Conservation (phyloP, 495 filamentous ascomycete species). For the Penicillium riverlandense region DNA sequence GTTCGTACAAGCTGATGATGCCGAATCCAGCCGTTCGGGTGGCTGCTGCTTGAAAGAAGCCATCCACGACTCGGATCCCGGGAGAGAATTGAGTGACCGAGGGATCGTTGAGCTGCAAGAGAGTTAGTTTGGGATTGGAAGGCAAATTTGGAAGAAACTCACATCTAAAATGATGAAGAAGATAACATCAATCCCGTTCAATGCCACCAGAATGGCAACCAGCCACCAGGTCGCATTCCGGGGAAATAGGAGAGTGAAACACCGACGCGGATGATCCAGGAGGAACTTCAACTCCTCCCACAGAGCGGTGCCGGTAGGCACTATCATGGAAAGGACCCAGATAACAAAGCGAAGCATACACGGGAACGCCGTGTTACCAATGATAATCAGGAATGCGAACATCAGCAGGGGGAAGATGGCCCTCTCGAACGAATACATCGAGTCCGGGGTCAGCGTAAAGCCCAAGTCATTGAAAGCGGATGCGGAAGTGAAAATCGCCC, state of each 20-base stretch:
- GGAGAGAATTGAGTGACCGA: conserved; percentile 54
- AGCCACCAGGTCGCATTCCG: conserved; percentile 92
- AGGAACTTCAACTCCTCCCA: conserved; percentile 89
- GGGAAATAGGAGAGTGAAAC: conserved; percentile 90
- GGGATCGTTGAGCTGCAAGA: conserved; percentile 54
- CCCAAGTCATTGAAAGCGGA: conserved; percentile 88
- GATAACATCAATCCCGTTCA: conserved; percentile 79
- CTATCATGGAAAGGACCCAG: conserved; percentile 59
- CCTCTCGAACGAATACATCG: conserved; percentile 78
- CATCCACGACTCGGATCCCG: conserved; percentile 70
- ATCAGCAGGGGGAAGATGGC: conserved; percentile 69
- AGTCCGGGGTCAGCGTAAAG: conserved; percentile 83
- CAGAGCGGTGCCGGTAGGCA: conserved; percentile 52
- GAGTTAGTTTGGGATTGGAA: conserved; percentile 9
- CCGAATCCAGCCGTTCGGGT: conserved; percentile 86
- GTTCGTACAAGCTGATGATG: conserved; percentile 62
- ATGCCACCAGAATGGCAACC: conserved; percentile 70
- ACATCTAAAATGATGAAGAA: conserved; percentile 89
- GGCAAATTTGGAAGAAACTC: conserved; percentile 22
- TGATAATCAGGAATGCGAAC: conserved; percentile 74
- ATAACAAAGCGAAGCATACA: conserved; percentile 88
- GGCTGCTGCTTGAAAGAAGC: conserved; percentile 78
- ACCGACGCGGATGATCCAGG: conserved; percentile 87
- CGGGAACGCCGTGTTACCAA: conserved; percentile 92
- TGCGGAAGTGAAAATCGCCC: conserved; percentile 79